These are phyloP conservation scores for Ganoderma resinaceum DNA, from an alignment of 1,284 basidiomycete genomes.

Conservation along the genomic window DNA sequence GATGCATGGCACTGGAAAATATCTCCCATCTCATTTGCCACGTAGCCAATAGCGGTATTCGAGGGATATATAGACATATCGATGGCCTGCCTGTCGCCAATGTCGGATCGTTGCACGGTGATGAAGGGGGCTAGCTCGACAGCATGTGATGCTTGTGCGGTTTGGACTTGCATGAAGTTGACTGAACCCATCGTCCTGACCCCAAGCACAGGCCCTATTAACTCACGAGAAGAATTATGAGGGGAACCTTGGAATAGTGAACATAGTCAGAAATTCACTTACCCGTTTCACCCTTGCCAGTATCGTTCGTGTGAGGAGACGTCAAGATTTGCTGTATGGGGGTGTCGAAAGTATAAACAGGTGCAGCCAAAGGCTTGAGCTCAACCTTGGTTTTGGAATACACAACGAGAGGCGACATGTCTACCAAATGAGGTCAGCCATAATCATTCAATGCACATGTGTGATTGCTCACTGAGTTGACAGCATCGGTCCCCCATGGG, in stretches of 20 bases:
- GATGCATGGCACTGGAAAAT: slow-evolving; percentile 46
- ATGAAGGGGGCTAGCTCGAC: slow-evolving; percentile 28
- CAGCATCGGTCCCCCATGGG: slow-evolving; percentile 64
- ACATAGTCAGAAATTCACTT: neutral
- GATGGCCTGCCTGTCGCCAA: slow-evolving; percentile 48
- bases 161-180: slow-evolving; percentile 25
- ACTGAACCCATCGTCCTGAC: slow-evolving; percentile 32
- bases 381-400: slow-evolving; percentile 37
- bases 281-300: slow-evolving; percentile 17
- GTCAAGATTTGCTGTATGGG: slow-evolving; percentile 46
- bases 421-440: slow-evolving; percentile 41
- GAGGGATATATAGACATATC: slow-evolving; percentile 43
- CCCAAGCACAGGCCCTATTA: slow-evolving; percentile 24
- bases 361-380: slow-evolving; percentile 51
- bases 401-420: slow-evolving; percentile 54
- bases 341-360: slow-evolving; percentile 57
- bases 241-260: neutral
- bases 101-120: slow-evolving; percentile 47
- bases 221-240: slow-evolving; percentile 3
- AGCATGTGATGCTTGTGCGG: slow-evolving; percentile 7
- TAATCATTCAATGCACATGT: neutral
- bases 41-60: slow-evolving; percentile 33
- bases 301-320: slow-evolving; percentile 17
- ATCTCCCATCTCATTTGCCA: slow-evolving; percentile 54
- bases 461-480: slow-evolving; percentile 62